These are phyloP conservation scores for Paramecium pentaurelia DNA, from an alignment of 73 alveolate genomes.

Conservation along the genomic window DNA sequence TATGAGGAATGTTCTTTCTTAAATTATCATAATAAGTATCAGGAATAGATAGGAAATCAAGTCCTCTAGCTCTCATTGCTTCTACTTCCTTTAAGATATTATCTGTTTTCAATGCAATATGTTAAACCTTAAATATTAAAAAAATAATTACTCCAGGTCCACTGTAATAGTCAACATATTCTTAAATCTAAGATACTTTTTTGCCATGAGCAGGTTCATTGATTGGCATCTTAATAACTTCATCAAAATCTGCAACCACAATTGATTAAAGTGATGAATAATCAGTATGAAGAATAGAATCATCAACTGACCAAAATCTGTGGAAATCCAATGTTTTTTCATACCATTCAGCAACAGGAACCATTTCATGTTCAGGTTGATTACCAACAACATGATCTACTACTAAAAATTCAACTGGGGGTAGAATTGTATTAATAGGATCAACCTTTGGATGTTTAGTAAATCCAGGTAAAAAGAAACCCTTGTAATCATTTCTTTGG, in stretches of 20 bases:
- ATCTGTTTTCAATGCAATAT: constrained; percentile 76
- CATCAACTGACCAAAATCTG: constrained; percentile 90
- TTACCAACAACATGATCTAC: constrained; percentile 89
- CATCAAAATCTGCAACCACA: constrained; percentile 88
- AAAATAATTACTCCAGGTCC: constrained; percentile 84
- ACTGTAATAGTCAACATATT: constrained; percentile 84
- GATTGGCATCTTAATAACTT: constrained; percentile 87
- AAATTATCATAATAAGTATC: constrained; percentile 84
- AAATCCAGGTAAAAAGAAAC: constrained; percentile 87
- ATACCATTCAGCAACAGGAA: constrained; percentile 89
- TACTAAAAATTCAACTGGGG: constrained; percentile 55
- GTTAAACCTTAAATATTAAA: constrained; percentile 58
- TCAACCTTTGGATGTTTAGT: constrained; percentile 65
- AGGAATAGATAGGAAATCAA: constrained; percentile 84
- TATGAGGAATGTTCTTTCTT: constrained; percentile 71
- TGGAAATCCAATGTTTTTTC: constrained; percentile 90
- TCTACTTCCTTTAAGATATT: constrained; percentile 71
- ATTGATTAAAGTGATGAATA: constrained; percentile 81
- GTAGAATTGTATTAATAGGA: constrained; percentile 67
- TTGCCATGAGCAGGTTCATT: constrained; percentile 91
- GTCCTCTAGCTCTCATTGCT: constrained; percentile 81
- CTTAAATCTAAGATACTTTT: constrained; percentile 85
- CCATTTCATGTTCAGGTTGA: constrained; percentile 86
- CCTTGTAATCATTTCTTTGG: constrained; percentile 81
- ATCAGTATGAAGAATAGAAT: constrained; percentile 84